These are phyloP conservation scores for Marsdenia floribunda DNA, from an alignment of 257 asterid genomes.

Conservation along the genomic window DNA sequence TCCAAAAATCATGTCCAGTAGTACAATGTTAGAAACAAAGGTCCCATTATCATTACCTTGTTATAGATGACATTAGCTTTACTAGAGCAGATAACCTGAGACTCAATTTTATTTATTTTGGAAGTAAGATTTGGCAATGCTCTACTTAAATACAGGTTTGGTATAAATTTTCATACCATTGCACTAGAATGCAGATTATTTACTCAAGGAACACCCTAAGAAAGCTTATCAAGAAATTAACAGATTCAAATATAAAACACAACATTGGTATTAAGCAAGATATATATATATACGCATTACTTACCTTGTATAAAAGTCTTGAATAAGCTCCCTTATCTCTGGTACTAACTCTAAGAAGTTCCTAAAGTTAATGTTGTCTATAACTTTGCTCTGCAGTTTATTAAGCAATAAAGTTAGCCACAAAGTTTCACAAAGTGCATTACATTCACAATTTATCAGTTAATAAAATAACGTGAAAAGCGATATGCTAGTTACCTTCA, in stretches of 20 bases:
- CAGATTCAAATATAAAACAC: background rate
- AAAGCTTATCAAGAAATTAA: background rate
- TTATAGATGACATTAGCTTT: background rate
- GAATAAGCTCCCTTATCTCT: conserved; percentile 86
- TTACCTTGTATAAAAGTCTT: conserved; percentile 94
- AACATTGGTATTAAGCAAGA: background rate
- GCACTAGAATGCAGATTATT: background rate
- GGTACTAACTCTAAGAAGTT: conserved; percentile 95
- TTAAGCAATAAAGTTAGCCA: conserved; percentile 16
- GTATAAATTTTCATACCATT: background rate
- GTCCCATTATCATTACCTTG: no score
- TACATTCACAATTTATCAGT: conserved; percentile 2
- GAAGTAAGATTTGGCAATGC: background rate
- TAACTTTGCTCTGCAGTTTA: conserved; percentile 80
- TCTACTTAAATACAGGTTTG: background rate
- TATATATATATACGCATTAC: background rate
- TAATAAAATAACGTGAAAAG: background rate
- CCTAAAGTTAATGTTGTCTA: conserved; percentile 79
- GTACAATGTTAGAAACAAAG: background rate
- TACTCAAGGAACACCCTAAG: background rate
- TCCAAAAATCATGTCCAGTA: background rate
- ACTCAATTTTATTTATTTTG: background rate
- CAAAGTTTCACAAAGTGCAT: background rate
- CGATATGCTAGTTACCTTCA: conserved; percentile 49
- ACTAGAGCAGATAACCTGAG: background rate